phyloP scores from a whole-genome alignment of 148 eudicot species.

The Heliamphora exappendiculata region DNA sequence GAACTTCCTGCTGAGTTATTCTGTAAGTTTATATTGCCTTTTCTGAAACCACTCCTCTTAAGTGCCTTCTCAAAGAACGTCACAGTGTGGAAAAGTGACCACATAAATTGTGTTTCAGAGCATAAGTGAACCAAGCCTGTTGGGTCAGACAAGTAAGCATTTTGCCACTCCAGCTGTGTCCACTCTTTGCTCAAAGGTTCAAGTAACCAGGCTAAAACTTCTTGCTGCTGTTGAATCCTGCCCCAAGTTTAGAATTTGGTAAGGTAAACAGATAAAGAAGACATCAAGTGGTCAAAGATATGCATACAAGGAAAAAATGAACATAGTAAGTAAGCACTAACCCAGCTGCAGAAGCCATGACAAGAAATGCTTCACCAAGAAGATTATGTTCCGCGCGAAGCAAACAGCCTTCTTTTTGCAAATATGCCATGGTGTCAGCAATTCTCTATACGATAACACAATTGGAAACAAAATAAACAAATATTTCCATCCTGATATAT shows the following conservation, averaged over 20 bases:
- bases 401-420: conserved; percentile 81
- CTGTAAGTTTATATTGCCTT: conserved; percentile 45
- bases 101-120: conserved; percentile 73
- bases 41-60: conserved; percentile 78
- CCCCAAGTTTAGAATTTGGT: conserved; percentile 15
- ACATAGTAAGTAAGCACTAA: conserved; percentile 22
- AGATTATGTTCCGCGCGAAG: conserved; percentile 96
- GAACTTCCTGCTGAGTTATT: conserved; percentile 31
- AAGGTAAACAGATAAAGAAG: conserved; percentile 4
- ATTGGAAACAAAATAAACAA: neutral
- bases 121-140: conserved; percentile 77
- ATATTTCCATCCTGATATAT: neutral
- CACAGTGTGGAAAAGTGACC: conserved; percentile 92
- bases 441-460: conserved; percentile 44
- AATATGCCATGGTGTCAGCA: conserved; percentile 75
- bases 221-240: conserved; percentile 94
- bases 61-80: conserved; percentile 98
- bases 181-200: conserved; percentile 94
- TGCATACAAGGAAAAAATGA: neutral
- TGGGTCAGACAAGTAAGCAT: conserved; percentile 74
- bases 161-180: conserved; percentile 89
- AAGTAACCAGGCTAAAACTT: conserved; percentile 92
- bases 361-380: conserved; percentile 88
- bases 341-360: conserved; percentile 98
- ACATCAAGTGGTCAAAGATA: neutral